Percentiles rank a stretch among this genome's conserved stretches.
phyloP scores from a whole-genome alignment of 2,329 filamentous ascomycete genomes.

The Fusarium tuaranense region DNA sequence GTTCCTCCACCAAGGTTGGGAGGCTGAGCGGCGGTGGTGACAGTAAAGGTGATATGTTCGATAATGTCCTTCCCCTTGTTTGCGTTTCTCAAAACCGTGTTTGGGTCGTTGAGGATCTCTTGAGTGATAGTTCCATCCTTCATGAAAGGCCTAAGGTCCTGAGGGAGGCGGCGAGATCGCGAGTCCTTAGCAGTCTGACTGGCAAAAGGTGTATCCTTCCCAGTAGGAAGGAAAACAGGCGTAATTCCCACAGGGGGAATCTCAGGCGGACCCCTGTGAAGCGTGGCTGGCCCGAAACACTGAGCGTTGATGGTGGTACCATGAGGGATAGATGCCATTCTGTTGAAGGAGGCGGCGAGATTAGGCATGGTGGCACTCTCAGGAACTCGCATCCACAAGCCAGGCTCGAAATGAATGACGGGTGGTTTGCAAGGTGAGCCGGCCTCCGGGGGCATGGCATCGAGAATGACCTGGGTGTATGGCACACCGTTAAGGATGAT shows the following conservation, averaged over 20 bases:
- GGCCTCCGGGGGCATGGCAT: conserved; percentile 44
- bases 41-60: conserved; percentile 45
- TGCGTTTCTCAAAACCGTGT: conserved; percentile 43
- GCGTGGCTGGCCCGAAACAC: conserved; percentile 36
- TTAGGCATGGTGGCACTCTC: conserved; percentile 36
- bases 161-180: conserved; percentile 43
- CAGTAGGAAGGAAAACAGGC: conserved; percentile 34
- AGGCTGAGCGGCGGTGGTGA: conserved; percentile 39
- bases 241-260: conserved; percentile 42
- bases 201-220: not conserved
- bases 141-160: conserved; percentile 45
- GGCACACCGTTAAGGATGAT: conserved; percentile 51
- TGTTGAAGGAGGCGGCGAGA: conserved; percentile 43
- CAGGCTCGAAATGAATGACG: conserved; percentile 56
- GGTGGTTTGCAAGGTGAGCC: conserved; percentile 32
- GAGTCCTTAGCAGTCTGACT: conserved; percentile 16
- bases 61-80: conserved; percentile 47
- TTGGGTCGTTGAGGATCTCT: conserved; percentile 46
- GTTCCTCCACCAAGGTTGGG: conserved; percentile 47
- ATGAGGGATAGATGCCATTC: conserved; percentile 58
- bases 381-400: conserved; percentile 55
- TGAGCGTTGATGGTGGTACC: conserved; percentile 58
- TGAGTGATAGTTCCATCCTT: conserved; percentile 49
- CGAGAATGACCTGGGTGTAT: conserved; percentile 51
- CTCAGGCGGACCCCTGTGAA: conserved; percentile 29